Evolutionary conservation across 192 early-diverging fungal species (phyloP), one percentile per base, ranked within the genome.

Genomic region (Haplosporangium gracile): DNA sequence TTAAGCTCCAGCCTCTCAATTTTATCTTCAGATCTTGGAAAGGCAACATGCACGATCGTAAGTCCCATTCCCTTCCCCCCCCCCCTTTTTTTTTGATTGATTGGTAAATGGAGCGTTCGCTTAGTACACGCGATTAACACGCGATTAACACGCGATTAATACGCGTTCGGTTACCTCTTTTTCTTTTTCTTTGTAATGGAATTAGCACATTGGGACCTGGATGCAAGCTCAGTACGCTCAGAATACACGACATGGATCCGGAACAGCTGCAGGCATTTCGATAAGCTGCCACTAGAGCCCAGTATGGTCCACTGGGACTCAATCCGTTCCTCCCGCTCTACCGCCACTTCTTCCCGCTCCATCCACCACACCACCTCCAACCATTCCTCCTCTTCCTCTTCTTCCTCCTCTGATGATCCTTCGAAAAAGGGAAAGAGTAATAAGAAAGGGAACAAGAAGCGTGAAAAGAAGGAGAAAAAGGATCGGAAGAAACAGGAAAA

Each of bases 181-280:
- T 49, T 47, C 22, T 29, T 36, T 43, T 29, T 57, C 47, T 4
- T 45, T 11, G 15, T 13, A 32, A 36, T 36, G 36, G 36, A 36
- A 36, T 36, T 72, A 85, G 83, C 79, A 11, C 83, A 86, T 39
- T 86, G 83, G 83, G 83, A 86, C 26, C 22, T 86, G 32, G 83
- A 86, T 36, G 78, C 83, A 39, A 15, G 18, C 0, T 16, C 60
- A 7, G 75, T 86, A 26, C 70, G 70, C 24, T 74, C 71, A 13
- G 83, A 86, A 29, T 60, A 53, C 24, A 55, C 72, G 7, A 45
- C 63, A 22, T 86, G 83, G 83, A 86, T 86, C 70, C 45, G 71
- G 39, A 80, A 49, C 47, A 63, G 53, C 38, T 73, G 38, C 18
- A 43, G 68, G 3, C 72, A 86, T n/a, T 86, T 77, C 36, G 63